Percentiles rank a stretch among this genome's conserved stretches.
Conservation (phyloP, 257 asterid genomes). For the Scutellaria barbata region DNA sequence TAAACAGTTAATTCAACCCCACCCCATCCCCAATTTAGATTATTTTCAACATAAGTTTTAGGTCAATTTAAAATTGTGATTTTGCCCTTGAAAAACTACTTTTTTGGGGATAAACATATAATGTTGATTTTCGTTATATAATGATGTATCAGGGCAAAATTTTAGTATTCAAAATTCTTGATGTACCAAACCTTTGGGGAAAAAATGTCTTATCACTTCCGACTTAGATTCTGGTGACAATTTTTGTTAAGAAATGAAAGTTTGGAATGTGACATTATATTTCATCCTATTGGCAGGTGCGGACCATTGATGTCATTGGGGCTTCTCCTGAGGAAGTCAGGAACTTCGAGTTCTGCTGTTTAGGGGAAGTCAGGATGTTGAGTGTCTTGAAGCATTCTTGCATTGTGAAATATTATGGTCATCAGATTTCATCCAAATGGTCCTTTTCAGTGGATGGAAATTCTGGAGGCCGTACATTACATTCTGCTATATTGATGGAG, state of each 20-base stretch:
- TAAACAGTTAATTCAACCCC: too few relatives aligned
- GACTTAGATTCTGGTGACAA: background rate
- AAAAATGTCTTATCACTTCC: too few relatives aligned
- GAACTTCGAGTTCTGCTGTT: conserved; percentile 72
- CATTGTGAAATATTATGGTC: conserved; percentile 80
- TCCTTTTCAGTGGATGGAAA: conserved; percentile 52
- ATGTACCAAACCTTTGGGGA: too few relatives aligned
- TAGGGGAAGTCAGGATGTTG: conserved; percentile 91
- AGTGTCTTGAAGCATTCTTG: conserved; percentile 79
- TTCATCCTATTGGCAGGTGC: conserved; percentile 62
- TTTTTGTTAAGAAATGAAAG: background rate
- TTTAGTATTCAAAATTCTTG: too few relatives aligned
- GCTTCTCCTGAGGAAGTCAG: conserved; percentile 67
- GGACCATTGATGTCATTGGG: conserved; percentile 63
- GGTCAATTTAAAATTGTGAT: too few relatives aligned
- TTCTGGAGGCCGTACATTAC: conserved; percentile 59
- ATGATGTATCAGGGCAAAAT: too few relatives aligned
- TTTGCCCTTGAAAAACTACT: too few relatives aligned
- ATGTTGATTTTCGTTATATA: too few relatives aligned
- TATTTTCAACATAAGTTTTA: too few relatives aligned
- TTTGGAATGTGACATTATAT: conserved; percentile 12
- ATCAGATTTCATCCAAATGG: conserved; percentile 91
- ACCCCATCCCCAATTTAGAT: too few relatives aligned
- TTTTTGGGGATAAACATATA: too few relatives aligned
- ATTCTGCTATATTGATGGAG: conserved; percentile 85